A percentile compares a stretch with the other conserved stretches of the same genome.
Conservation (phyloP, 768 basidiomycete genomes). For the Suillus ampliporus region DNA sequence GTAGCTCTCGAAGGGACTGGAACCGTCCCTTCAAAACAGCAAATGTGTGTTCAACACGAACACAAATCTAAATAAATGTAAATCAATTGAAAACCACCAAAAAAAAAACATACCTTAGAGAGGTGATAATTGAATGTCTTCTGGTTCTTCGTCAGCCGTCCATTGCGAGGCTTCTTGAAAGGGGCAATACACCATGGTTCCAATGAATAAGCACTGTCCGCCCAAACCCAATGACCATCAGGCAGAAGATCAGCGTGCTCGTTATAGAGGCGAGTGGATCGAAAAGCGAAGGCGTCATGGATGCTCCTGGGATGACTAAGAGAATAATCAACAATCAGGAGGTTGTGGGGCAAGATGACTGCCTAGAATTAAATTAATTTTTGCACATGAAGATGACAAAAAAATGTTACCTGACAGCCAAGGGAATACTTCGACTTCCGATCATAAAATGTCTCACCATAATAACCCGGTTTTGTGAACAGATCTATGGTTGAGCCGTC, state of each 20-base stretch:
- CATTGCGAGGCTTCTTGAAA: constrained; percentile 18
- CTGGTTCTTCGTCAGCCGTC: neutral
- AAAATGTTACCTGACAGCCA: constrained; percentile 22
- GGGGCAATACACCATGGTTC: constrained; percentile 8
- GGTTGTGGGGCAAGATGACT: constrained; percentile 5
- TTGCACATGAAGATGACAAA: neutral
- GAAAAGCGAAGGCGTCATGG: neutral
- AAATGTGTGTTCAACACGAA: constrained; percentile 8
- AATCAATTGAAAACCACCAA: neutral
- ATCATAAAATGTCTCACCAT: constrained; percentile 18
- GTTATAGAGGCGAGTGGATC: neutral
- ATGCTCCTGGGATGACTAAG: neutral
- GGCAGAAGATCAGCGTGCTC: neutral
- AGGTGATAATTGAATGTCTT: constrained; percentile 7
- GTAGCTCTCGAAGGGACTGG: neutral
- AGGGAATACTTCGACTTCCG: constrained; percentile 24
- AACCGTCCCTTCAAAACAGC: constrained; percentile 8
- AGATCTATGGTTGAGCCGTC: constrained; percentile 26
- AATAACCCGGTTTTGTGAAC: constrained; percentile 14
- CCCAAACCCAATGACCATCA: constrained; percentile 3
- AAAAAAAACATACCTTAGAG: neutral
- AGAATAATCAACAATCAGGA: neutral
- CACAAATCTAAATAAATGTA: constrained; percentile 6
- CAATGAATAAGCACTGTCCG: constrained; percentile 10
- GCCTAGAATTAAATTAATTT: neutral